Conservation (phyloP, 2,329 filamentous ascomycete species). For the Alternaria burnsii region DNA sequence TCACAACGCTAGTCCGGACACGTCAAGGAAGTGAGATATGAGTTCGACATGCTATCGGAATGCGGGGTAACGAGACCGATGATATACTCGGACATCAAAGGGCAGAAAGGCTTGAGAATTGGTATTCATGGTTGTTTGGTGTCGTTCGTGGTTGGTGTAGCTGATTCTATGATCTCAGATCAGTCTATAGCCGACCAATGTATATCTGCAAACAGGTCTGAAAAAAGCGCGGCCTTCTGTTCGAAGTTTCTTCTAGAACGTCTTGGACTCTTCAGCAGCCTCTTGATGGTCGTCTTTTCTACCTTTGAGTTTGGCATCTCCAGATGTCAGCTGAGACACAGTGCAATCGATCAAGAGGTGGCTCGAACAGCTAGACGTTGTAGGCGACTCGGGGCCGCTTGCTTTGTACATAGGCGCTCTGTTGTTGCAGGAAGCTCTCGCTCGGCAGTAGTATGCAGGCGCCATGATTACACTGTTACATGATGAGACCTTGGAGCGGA, state of each 20-base stretch:
- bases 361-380: background rate
- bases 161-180: background rate
- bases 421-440: background rate
- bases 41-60: background rate
- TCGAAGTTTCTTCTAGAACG: background rate
- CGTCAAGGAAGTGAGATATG: background rate
- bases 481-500: too few species aligned
- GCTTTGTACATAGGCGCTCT: background rate
- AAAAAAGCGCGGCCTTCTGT: background rate
- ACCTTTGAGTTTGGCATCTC: background rate
- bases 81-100: background rate
- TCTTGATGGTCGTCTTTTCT: background rate
- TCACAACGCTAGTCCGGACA: constrained; percentile 9
- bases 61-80: background rate
- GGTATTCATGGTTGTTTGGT: background rate
- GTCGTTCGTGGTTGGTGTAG: background rate
- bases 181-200: background rate
- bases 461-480: too few species aligned
- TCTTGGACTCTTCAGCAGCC: background rate
- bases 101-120: background rate
- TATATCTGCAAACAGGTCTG: background rate
- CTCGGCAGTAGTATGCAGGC: background rate
- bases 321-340: background rate
- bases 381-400: background rate
- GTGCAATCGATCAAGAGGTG: background rate